Evolutionary conservation across 371 early-diverging fungal genomes (phyloP).

Genomic region (Caulochytrium protostelioides): DNA sequence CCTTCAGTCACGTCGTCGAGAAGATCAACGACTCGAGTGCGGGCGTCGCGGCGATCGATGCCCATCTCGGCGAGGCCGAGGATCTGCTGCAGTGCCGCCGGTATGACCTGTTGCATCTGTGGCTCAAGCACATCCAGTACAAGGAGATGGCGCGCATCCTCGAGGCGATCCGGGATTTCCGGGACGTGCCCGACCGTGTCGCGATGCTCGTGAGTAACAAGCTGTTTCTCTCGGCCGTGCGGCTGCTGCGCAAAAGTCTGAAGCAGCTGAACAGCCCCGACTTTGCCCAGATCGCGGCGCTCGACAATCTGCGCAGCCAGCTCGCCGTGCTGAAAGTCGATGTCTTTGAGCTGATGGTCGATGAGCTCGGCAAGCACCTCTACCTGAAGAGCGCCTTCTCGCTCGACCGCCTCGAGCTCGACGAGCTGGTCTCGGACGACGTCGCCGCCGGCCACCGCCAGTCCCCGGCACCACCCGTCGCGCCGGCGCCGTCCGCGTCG

Average conservation of each 20-base stretch:
- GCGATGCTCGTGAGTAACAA: constrained; percentile 15
- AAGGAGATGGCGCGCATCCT: constrained; percentile 61
- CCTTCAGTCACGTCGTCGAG: constrained; percentile 71
- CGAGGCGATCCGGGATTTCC: constrained; percentile 41
- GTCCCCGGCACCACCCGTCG: too few relatives aligned
- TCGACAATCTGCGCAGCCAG: constrained; percentile 47
- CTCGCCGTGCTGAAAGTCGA: constrained; percentile 36
- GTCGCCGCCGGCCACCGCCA: constrained; percentile 21
- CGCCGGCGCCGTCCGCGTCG: too few relatives aligned
- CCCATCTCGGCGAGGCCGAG: constrained; percentile 40
- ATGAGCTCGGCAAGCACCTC: constrained; percentile 77
- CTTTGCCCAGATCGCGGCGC: constrained; percentile 60
- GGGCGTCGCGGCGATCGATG: constrained; percentile 41
- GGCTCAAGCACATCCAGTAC: constrained; percentile 54
- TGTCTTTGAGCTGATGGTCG: constrained; percentile 58
- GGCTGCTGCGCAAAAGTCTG: constrained; percentile 39
- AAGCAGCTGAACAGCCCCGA: constrained; percentile 47
- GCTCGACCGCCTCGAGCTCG: constrained; percentile 8
- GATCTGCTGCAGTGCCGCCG: constrained; percentile 43
- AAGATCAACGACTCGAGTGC: constrained; percentile 16
- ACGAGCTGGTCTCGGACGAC: not conserved
- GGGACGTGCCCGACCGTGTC: not conserved
- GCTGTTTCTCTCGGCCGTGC: constrained; percentile 57
- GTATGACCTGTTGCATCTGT: constrained; percentile 51
- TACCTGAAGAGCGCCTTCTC: constrained; percentile 55